Conservation (phyloP, 495 filamentous ascomycete species). For the Parachaetomium inaequale region DNA sequence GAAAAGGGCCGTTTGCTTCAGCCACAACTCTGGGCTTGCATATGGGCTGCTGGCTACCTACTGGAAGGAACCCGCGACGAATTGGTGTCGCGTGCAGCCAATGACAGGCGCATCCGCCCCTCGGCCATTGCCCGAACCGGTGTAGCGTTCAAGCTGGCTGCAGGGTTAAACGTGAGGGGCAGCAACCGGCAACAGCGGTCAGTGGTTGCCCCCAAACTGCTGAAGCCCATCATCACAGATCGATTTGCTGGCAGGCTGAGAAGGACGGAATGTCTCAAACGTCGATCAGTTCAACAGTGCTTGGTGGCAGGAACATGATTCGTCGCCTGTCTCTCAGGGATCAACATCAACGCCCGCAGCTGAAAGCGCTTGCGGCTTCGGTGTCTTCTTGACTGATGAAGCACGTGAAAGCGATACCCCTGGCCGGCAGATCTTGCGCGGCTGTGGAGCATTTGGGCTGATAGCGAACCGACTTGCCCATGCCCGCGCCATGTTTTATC, state of each 20-base stretch:
- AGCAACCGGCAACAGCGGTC: constrained; percentile 7
- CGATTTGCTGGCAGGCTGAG: neutral
- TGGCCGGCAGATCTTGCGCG: neutral
- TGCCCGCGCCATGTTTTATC: too few species aligned
- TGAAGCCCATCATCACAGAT: neutral
- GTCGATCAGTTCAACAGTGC: neutral
- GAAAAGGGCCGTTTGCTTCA: constrained; percentile 26
- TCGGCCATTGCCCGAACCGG: constrained; percentile 10
- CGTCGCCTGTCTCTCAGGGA: constrained; percentile 5
- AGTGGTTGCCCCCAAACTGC: neutral
- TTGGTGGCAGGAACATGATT: neutral
- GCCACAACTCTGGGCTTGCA: constrained; percentile 21
- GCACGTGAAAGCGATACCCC: neutral
- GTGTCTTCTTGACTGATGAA: neutral
- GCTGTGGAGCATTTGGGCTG: neutral
- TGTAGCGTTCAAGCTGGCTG: neutral
- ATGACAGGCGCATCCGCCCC: constrained; percentile 5
- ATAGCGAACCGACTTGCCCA: too few species aligned
- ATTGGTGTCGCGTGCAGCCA: constrained; percentile 6
- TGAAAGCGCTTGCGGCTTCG: neutral
- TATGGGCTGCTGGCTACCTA: neutral
- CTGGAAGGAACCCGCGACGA: neutral
- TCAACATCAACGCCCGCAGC: neutral
- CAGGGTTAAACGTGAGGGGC: neutral
- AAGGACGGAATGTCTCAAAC: neutral